Base-by-base conservation (phyloP, 495 filamentous ascomycete genomes). In the Hyaloscypha finlandica region DNA sequence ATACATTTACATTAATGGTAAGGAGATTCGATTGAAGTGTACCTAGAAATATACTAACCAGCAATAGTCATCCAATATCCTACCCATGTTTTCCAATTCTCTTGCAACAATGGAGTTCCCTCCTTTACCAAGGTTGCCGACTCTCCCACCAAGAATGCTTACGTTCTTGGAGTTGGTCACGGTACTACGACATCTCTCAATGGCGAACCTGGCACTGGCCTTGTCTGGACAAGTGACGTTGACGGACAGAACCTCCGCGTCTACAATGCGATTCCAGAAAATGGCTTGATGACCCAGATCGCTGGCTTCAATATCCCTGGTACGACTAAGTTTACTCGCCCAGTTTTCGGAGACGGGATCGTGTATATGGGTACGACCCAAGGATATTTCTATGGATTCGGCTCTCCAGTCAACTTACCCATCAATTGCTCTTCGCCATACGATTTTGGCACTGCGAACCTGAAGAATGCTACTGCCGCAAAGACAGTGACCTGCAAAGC, bases 291-390 rank as follows among this genome's bases (percentile, higher is more conserved):
- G 64, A 73, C 73, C 3, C 76, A 77, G 31, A 78, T 75, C 19
- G 71, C 66, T 33, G 76, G 76, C 74, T 22, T 78, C 20, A 80
- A 78, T 64, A 71, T 78, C 67, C 77, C 80, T 0, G 66, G 78
- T 0, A 29, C 75, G 31, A 77, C 75, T 31, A 85, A 84, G 68
- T 85, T 81, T 59, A 75, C 77, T 30, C 77, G 82, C 0, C 80
- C 83, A 16, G 77, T 77, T 0, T 85, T 85, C 69, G 83, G 83
- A 32, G 71, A 85, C 71, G 76, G 75, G 2, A 66, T 79, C 56
- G 71, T 81, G 4, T 85, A 84, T 64, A 67, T 81, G 19, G 75
- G 75, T 19, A 72, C 76, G 16, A 67, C 68, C 25, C 75, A 76
- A 48, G 80, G 80, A 29, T 70, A 71, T 29, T 61, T 84, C n/a